Evolutionary conservation across 208 protist genomes (phyloP), one percentile per base, ranked within the genome.

Genomic region (Leishmania amazonensis): DNA sequence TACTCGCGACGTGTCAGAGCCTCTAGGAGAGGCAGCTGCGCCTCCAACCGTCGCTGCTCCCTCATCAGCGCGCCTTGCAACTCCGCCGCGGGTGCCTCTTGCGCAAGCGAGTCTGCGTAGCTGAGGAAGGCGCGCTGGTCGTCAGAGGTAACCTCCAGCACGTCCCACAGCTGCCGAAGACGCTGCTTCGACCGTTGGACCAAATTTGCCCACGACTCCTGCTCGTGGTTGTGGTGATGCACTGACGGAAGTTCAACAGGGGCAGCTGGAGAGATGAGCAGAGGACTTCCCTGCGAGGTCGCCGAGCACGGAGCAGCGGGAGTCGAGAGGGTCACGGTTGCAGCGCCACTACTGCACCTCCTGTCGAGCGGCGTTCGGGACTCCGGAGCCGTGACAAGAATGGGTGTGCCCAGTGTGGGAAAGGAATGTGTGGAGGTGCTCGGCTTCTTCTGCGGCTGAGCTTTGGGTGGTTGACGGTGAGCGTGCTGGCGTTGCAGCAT

Each of bases 1-100:
- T 94, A 89, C 80, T 97, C 89, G 64, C 92, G 88, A 49, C 90
- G 85, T 19, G 88, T 92, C n/a, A 96, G 85, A 3, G 89, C 73
- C 79, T 95, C 91, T n/a, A 97, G 81, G 35, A 97, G 73, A 1
- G 94, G 94, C 42, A 96, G 88, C 79, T 94, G 94, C 45, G 85
- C 79, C 65, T 94, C 90, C 9, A 93, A 79, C 9, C 91, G 88
- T 8, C 65, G 80, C 76, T 89, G 83, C 80, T 95, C 94, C 15
- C 64, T 78, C 47, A 75, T 60, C 13, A 88, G 57, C 70, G 78
- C 81, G 40, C 51, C 75, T 15, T 81, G 85, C 53, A 73, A 35
- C n/a, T 45, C 42, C 31, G 71, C 57, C 57, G 79, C 35, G 24
- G 70, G 38, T 42, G 70, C 74, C 68, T 24, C 62, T 35, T 53